phyloP scores from a whole-genome alignment of 2,329 filamentous ascomycete genomes.

The Neospermospora avenae region DNA sequence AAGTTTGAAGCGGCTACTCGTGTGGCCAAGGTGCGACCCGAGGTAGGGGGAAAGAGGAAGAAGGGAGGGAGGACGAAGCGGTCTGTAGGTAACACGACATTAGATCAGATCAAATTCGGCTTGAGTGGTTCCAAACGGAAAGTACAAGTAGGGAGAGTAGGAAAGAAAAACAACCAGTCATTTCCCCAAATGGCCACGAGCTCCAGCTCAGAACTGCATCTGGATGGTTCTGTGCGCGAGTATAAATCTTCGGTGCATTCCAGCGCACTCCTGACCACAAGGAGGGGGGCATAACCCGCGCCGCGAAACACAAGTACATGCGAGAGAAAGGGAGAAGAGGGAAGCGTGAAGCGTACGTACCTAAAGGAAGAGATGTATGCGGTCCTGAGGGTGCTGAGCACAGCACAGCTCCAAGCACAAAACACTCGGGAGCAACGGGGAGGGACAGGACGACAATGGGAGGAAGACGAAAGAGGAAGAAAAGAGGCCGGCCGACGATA shows the following conservation, averaged over 20 bases:
- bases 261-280: conserved; percentile 6
- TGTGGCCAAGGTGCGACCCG: conserved; percentile 25
- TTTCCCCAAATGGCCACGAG: not conserved
- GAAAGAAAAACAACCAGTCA: not conserved
- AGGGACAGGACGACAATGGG: conserved; percentile 2
- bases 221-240: not conserved
- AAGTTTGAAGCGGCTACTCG: conserved; percentile 16
- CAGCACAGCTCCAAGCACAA: conserved; percentile 26
- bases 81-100: conserved; percentile 30
- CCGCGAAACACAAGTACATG: not conserved
- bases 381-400: conserved; percentile 22
- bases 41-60: conserved; percentile 14
- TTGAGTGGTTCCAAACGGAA: conserved; percentile 2
- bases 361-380: conserved; percentile 19
- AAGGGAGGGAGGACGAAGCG: conserved; percentile 18
- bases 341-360: conserved; percentile 23
- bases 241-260: not conserved
- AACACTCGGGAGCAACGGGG: conserved; percentile 17
- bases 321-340: conserved; percentile 7
- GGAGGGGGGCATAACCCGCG: conserved; percentile 16
- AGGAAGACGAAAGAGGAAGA: conserved; percentile 14
- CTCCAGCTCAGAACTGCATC: conserved; percentile 4
- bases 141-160: not conserved
- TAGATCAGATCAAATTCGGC: conserved; percentile 20
- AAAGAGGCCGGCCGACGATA: conserved; percentile 18